phyloP scores from a whole-genome alignment of 257 asterid genomes.

The Anisodus acutangulus region DNA sequence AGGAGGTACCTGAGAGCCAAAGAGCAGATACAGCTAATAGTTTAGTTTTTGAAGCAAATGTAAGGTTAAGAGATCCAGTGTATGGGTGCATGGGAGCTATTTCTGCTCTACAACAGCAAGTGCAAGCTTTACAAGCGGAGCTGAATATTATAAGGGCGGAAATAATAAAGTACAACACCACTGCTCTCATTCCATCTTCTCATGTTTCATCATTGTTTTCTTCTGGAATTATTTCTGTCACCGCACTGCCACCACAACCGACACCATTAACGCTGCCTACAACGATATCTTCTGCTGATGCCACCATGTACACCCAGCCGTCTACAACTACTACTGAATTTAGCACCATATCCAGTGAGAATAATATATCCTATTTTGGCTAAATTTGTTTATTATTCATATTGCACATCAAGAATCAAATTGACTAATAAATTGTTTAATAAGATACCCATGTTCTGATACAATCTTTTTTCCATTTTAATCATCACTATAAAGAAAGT shows the following conservation, averaged over 20 bases:
- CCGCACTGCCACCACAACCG: conserved; percentile 41
- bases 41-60: conserved; percentile 83
- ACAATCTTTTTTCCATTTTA: not conserved
- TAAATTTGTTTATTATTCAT: conserved; percentile 38
- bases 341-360: conserved; percentile 52
- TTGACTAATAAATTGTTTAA: conserved; percentile 37
- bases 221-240: conserved; percentile 50
- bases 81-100: conserved; percentile 92
- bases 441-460: not conserved
- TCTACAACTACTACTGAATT: conserved; percentile 49
- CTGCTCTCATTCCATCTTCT: conserved; percentile 41
- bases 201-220: conserved; percentile 47
- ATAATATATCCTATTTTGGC: conserved; percentile 62
- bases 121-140: conserved; percentile 62
- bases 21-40: conserved; percentile 85
- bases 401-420: conserved; percentile 3
- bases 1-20: conserved; percentile 83
- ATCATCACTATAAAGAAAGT: not conserved
- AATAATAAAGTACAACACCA: conserved; percentile 58
- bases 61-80: conserved; percentile 80
- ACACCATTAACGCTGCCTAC: conserved; percentile 35
- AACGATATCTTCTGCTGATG: conserved; percentile 41
- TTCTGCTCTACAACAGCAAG: conserved; percentile 70
- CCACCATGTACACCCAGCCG: conserved; percentile 54
- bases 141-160: conserved; percentile 59